Evolutionary conservation across 176 grass and related monocot species (phyloP).

Genomic region (Poa pratensis): DNA sequence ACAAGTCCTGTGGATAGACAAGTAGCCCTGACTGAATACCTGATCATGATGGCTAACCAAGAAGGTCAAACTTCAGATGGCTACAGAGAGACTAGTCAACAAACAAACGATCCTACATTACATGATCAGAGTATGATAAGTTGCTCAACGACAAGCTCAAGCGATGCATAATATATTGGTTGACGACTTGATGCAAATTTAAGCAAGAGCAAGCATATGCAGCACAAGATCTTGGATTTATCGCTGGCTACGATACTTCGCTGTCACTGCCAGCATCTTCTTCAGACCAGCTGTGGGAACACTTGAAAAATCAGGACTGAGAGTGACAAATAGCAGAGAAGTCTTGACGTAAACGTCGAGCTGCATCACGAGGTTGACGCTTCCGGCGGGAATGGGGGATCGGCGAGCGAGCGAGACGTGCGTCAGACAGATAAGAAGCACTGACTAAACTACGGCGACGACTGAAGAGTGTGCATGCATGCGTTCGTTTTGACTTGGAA

Average conservation of each 20-base stretch:
- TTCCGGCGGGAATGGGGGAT: slow-evolving; percentile 1
- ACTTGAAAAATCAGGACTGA: not conserved
- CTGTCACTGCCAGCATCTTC: not conserved
- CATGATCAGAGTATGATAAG: not conserved
- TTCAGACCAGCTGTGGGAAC: not conserved
- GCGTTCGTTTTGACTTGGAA: not conserved
- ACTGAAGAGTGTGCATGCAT: slow-evolving; percentile 13
- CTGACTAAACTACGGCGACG: slow-evolving; percentile 8
- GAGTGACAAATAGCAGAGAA: not conserved
- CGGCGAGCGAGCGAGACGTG: not conserved
- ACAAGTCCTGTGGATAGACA: not conserved
- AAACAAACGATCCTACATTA: not conserved
- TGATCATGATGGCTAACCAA: not conserved
- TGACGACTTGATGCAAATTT: not conserved
- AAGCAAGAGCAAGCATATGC: not conserved
- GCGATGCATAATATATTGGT: not conserved
- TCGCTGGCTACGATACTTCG: not conserved
- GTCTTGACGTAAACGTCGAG: not conserved
- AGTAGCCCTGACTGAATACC: not conserved
- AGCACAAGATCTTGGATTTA: not conserved
- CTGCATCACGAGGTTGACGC: not conserved
- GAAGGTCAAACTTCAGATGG: slow-evolving; percentile 4
- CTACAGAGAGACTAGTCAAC: not conserved
- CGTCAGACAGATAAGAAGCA: slow-evolving; percentile 16
- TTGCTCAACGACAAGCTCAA: not conserved